Conservation (phyloP, 164 flowering plant genomes). For the Akebia trifoliata region DNA sequence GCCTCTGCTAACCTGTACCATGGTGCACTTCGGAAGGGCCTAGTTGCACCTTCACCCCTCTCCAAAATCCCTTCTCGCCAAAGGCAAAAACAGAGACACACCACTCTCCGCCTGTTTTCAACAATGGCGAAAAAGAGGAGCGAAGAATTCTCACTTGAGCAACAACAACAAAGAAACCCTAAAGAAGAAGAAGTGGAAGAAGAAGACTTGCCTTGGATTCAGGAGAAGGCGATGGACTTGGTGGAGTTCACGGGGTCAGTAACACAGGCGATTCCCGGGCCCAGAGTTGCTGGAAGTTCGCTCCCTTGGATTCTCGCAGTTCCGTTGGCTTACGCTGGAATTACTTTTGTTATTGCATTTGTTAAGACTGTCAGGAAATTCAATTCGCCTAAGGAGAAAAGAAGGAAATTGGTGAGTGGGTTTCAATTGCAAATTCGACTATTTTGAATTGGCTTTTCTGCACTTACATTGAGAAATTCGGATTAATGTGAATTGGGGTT, state of each 20-base stretch:
- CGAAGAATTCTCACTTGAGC: constrained; percentile 9
- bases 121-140: constrained; percentile 17
- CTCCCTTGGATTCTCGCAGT: constrained; percentile 87
- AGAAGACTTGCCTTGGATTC: constrained; percentile 91
- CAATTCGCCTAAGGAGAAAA: constrained; percentile 58
- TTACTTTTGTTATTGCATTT: constrained; percentile 70
- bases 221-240: constrained; percentile 85
- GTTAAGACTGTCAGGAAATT: constrained; percentile 68
- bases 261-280: constrained; percentile 86
- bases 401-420: constrained; percentile 54
- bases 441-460: too few species aligned
- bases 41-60: neutral
- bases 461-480: too few species aligned
- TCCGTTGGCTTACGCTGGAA: constrained; percentile 64
- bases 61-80: constrained; percentile 1
- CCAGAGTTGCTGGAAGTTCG: constrained; percentile 70
- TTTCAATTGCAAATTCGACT: neutral
- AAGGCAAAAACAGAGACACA: neutral
- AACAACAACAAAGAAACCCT: constrained; percentile 8
- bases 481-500: too few species aligned
- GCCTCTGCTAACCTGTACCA: constrained; percentile 7
- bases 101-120: constrained; percentile 3
- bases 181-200: constrained; percentile 58
- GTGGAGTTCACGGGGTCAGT: constrained; percentile 94
- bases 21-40: neutral